These are phyloP conservation scores for Cardamine chenopodiifolia DNA, from an alignment of 345 rosid genomes.

Conservation along the genomic window DNA sequence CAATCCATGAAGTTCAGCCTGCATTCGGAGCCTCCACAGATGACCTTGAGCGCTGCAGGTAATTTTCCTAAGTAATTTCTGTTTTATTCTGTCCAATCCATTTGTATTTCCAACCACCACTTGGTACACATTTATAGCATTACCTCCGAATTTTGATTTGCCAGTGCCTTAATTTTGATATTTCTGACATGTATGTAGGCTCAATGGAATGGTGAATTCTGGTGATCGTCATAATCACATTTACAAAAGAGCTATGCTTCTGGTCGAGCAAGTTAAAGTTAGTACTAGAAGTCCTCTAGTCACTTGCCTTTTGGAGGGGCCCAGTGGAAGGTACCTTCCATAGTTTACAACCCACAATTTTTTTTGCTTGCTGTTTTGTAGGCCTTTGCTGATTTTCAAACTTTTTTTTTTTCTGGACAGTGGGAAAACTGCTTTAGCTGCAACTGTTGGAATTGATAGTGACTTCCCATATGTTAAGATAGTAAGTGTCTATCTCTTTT, in stretches of 20 bases:
- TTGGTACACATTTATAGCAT: background rate
- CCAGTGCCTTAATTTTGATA: constrained; percentile 2
- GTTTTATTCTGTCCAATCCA: background rate
- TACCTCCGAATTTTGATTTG: constrained; percentile 4
- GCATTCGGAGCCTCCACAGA: constrained; percentile 99
- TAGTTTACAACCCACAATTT: background rate
- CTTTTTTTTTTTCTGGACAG: constrained; percentile 47
- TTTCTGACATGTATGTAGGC: constrained; percentile 49
- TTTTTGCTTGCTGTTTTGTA: constrained; percentile 4
- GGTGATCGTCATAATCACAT: constrained; percentile 81
- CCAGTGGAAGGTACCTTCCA: constrained; percentile 76
- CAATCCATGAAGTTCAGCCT: constrained; percentile 75
- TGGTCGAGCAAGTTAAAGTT: constrained; percentile 97
- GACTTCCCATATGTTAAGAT: constrained; percentile 98
- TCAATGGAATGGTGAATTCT: constrained; percentile 91
- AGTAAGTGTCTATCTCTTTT: constrained; percentile 54
- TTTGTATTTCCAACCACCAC: background rate
- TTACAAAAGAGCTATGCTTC: constrained; percentile 82
- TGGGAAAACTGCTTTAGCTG: constrained; percentile 98
- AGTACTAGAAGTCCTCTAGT: constrained; percentile 95
- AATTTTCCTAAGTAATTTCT: background rate
- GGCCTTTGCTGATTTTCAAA: constrained; percentile 26
- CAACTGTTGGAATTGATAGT: constrained; percentile 92
- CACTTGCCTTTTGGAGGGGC: constrained; percentile 94
- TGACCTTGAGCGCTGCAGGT: constrained; percentile 97